Evolutionary conservation across 306 rosid genomes (phyloP).

Genomic region (Mimosa bimucronata): DNA sequence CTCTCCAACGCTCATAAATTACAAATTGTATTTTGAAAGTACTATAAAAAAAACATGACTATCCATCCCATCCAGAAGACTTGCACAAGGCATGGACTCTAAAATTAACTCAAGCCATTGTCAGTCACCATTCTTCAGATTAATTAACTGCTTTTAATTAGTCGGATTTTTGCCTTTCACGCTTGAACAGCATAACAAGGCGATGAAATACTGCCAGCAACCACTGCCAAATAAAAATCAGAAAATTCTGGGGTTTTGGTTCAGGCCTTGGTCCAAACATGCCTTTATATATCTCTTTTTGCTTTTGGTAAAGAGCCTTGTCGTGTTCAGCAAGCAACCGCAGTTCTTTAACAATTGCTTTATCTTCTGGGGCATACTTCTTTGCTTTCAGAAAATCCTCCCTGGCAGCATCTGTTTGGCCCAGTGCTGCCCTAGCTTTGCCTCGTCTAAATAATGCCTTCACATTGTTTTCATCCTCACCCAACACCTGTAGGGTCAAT

Average conservation of each 20-base stretch:
- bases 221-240: constrained; percentile 69
- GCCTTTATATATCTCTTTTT: constrained; percentile 90
- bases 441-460: constrained; percentile 92
- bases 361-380: constrained; percentile 40
- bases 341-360: constrained; percentile 80
- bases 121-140: constrained; percentile 11
- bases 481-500: constrained; percentile 63
- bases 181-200: constrained; percentile 55
- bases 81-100: background rate
- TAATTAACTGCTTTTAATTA: constrained; percentile 38
- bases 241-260: constrained; percentile 65
- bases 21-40: background rate
- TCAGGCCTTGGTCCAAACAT: constrained; percentile 83
- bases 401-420: constrained; percentile 83
- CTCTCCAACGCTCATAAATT: background rate
- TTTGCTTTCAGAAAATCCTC: constrained; percentile 61
- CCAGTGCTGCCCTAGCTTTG: constrained; percentile 88
- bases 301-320: constrained; percentile 88
- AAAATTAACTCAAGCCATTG: constrained; percentile 10
- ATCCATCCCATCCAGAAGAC: background rate
- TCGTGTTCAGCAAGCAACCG: constrained; percentile 42
- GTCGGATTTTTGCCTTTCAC: constrained; percentile 56
- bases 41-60: background rate
- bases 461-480: constrained; percentile 70
- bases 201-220: constrained; percentile 59